A percentile compares a stretch with the other conserved stretches of the same genome.
phyloP scores from a whole-genome alignment of 23 red algal genomes.

The Agarophyton chilense region DNA sequence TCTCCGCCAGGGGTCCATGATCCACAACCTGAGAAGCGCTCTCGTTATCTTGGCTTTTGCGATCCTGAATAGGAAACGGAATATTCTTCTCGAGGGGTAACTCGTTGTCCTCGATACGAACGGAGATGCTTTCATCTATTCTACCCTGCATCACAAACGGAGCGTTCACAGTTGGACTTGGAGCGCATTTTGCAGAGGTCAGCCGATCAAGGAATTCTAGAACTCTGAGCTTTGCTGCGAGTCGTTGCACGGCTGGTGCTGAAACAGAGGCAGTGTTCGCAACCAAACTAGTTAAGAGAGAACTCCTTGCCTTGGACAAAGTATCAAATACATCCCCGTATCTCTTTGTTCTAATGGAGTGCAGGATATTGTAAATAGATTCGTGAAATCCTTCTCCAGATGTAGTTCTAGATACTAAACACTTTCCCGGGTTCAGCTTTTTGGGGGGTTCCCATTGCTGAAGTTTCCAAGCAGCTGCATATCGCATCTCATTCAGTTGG shows the following conservation, averaged over 20 bases:
- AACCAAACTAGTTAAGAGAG: not conserved
- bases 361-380: constrained; percentile 9
- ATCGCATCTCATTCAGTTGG: constrained; percentile 59
- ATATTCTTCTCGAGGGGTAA: not conserved
- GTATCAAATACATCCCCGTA: constrained; percentile 11
- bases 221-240: constrained; percentile 9
- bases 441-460: constrained; percentile 71
- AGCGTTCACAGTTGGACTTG: not conserved
- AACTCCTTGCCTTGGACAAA: constrained; percentile 17
- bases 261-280: constrained; percentile 15
- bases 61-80: not conserved
- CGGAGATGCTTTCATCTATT: not conserved
- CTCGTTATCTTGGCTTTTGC: not conserved
- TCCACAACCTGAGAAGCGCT: not conserved
- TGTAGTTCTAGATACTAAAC: not conserved
- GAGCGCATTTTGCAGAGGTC: not conserved
- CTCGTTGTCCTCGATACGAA: not conserved
- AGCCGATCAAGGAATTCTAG: constrained; percentile 18
- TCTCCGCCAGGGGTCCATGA: no score
- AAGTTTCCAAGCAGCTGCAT: constrained; percentile 70
- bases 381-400: constrained; percentile 28
- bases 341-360: constrained; percentile 22
- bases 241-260: not conserved
- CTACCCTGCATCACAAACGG: not conserved
- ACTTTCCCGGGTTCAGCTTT: not conserved